Base-by-base conservation (phyloP, 805 yeast genomes). In the Komagataella pastoris region DNA sequence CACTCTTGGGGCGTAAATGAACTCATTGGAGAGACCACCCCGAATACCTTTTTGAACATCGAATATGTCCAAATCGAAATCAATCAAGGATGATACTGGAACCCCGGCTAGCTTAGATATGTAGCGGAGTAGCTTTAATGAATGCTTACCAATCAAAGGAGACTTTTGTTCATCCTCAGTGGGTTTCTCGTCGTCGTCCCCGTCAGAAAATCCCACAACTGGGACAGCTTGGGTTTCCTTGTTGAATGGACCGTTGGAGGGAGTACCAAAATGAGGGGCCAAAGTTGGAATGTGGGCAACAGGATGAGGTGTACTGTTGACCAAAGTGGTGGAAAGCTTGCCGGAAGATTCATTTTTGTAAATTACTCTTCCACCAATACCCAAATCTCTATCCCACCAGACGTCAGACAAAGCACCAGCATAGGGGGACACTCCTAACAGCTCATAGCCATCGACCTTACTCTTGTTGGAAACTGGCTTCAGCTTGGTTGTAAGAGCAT, bases 371-470 rank as follows among this genome's bases (percentile, higher is more conserved):
- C 96, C 96, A 50, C 89, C 95, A 55, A 88, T 65, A 48, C 95
- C 93, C 54, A 88, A 74, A 64, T 88, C 96, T 63, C 96, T 77
- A 65, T 88, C 96, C 75, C 86, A 80, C 89, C 95, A 84, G 46
- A 78, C 65, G 19, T 73, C 72, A 30, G 72, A 69, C 56, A 84
- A 65, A 2, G 86, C 82, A 40, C 93, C 93, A 18, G 88, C 80
- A 63, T 88, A 88, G 1, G 91, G 88, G 0, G 95, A 91, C 45
- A 85, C 88, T 5, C 95, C 96, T 30, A 88, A 69, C 49, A 83
- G 67, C 56, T 85, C 87, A 64, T 77, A 88, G 30, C 95, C 95
- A 53, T 85, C 89, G 14, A 81, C 78, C 7, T 73, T 67, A 6
- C 63, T 61, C 61, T 82, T 83, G 54, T 70, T 70, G 14, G 91